Evolutionary conservation across 306 rosid species (phyloP).

Genomic region (Ormosia emarginata): DNA sequence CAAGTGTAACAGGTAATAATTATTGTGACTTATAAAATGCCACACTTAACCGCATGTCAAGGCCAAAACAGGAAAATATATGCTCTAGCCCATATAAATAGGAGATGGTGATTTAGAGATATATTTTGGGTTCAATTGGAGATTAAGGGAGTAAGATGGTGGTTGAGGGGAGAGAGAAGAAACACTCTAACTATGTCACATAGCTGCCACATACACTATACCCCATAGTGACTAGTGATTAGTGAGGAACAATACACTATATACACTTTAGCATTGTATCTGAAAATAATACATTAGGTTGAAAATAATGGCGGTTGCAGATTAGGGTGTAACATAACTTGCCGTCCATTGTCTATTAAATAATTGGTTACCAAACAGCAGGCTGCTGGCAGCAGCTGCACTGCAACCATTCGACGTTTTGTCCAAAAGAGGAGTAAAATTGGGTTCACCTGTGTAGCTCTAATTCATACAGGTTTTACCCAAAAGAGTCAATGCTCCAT

Average conservation of each 20-base stretch:
- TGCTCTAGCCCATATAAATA: background rate
- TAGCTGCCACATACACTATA: background rate
- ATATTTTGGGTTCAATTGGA: background rate
- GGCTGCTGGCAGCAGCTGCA: background rate
- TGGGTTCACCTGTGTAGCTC: background rate
- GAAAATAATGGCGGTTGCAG: background rate
- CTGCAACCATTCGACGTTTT: background rate
- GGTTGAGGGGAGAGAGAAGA: background rate
- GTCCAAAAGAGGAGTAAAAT: background rate
- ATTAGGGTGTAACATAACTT: background rate
- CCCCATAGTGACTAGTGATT: too few relatives aligned
- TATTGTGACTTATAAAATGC: background rate
- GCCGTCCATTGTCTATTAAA: background rate
- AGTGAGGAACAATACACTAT: too few relatives aligned
- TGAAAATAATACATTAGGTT: background rate
- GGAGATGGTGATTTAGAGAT: background rate
- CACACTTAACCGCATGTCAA: background rate
- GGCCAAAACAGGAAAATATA: background rate
- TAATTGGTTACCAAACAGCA: background rate
- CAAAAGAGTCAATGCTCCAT: background rate
- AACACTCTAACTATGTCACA: background rate
- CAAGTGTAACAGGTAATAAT: background rate
- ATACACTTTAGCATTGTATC: background rate
- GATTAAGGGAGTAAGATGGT: background rate
- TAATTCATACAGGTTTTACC: background rate